Evolutionary conservation across 768 basidiomycete species (phyloP).

Genomic region (Xerocomellus amylosporus): DNA sequence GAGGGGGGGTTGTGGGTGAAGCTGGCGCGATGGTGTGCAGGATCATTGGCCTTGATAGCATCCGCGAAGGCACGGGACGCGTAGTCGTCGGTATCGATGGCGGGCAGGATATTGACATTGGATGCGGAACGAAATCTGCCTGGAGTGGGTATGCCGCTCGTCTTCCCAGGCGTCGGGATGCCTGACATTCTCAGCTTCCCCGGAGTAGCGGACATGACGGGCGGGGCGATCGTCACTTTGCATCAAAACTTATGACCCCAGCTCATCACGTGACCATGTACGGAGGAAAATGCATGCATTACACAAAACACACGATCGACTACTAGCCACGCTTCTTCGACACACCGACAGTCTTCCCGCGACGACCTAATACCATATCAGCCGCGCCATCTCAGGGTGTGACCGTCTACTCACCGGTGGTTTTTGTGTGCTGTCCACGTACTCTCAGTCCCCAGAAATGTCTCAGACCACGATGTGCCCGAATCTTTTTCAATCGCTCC

Average conservation of each 20-base stretch:
- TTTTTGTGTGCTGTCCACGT: slow-evolving; percentile 99
- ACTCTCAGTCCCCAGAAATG: slow-evolving; percentile 96
- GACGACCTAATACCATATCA: slow-evolving; percentile 59
- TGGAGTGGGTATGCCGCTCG: slow-evolving; percentile 63
- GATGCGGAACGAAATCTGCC: slow-evolving; percentile 70
- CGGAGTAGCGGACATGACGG: slow-evolving; percentile 42
- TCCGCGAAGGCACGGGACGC: slow-evolving; percentile 74
- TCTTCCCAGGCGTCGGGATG: slow-evolving; percentile 48
- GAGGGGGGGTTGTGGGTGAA: slow-evolving; percentile 39
- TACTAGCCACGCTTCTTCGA: slow-evolving; percentile 81
- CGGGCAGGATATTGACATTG: slow-evolving; percentile 37
- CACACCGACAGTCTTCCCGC: slow-evolving; percentile 94
- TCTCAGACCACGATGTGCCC: slow-evolving; percentile 90
- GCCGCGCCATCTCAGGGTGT: not conserved
- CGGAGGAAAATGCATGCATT: slow-evolving; percentile 1
- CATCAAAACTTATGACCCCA: not conserved
- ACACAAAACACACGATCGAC: not conserved
- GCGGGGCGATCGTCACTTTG: not conserved
- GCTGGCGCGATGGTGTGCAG: slow-evolving; percentile 60
- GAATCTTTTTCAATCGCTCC: slow-evolving; percentile 98
- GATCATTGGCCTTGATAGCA: slow-evolving; percentile 79
- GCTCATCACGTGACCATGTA: slow-evolving; percentile 22
- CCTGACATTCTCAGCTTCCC: slow-evolving; percentile 41
- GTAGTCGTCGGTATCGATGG: slow-evolving; percentile 46
- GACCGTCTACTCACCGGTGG: slow-evolving; percentile 63